Evolutionary conservation across 2,329 filamentous ascomycete species (phyloP).

Genomic region (Rhynchosporium graminicola): DNA sequence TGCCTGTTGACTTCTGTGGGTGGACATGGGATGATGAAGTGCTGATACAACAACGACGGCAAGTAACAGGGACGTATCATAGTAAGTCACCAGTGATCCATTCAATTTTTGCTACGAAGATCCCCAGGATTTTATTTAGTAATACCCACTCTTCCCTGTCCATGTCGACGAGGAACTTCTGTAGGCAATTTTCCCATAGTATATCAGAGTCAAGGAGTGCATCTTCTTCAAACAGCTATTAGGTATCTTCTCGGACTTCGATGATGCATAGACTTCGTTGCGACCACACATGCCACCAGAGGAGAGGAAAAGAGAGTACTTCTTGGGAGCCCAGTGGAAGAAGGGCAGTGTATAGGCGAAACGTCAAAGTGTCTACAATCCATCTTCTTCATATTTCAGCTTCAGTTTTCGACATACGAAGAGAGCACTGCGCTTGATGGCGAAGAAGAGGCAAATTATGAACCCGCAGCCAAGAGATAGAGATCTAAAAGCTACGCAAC

Average conservation of each 20-base stretch:
- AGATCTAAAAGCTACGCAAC: constrained; percentile 49
- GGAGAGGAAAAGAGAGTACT: constrained; percentile 33
- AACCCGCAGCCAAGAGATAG: constrained; percentile 12
- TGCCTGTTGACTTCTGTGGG: neutral
- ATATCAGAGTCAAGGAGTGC: constrained; percentile 54
- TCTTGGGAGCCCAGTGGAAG: constrained; percentile 29
- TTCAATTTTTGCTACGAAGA: neutral
- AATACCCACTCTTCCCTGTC: constrained; percentile 34
- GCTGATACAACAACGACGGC: constrained; percentile 52
- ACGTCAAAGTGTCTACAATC: constrained; percentile 34
- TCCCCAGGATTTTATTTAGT: too few relatives aligned
- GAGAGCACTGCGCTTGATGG: constrained; percentile 25
- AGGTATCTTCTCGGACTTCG: constrained; percentile 29
- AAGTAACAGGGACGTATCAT: constrained; percentile 59
- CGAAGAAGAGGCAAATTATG: constrained; percentile 34
- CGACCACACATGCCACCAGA: constrained; percentile 24
- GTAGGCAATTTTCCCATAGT: constrained; percentile 56
- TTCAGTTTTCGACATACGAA: constrained; percentile 30
- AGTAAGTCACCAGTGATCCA: constrained; percentile 29
- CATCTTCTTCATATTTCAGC: constrained; percentile 38
- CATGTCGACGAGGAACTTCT: constrained; percentile 61
- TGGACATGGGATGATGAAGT: constrained; percentile 55
- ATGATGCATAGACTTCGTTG: constrained; percentile 34
- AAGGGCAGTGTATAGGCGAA: constrained; percentile 32
- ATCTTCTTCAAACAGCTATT: constrained; percentile 49